Percentiles rank a stretch among this genome's conserved stretches.
phyloP scores from a whole-genome alignment of 1,284 basidiomycete species.

The Inonotus obliquus region DNA sequence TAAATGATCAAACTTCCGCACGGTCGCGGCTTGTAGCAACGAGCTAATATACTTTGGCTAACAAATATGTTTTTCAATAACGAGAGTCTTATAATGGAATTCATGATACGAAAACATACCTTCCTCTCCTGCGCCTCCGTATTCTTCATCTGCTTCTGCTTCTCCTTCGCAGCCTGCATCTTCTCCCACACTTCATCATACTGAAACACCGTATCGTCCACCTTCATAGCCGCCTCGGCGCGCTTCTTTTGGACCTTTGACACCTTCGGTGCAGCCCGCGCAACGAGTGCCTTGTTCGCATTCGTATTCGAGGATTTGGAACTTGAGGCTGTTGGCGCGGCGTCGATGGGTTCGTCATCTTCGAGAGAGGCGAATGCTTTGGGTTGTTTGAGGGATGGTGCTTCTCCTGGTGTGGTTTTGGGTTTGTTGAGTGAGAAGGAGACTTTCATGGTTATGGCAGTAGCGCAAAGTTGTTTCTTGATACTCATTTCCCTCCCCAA shows the following conservation, averaged over 20 bases:
- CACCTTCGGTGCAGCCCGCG: constrained; percentile 36
- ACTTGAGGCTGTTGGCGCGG: constrained; percentile 38
- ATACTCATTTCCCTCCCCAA: neutral
- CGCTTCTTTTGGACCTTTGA: constrained; percentile 60
- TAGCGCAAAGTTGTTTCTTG: neutral
- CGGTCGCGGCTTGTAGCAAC: constrained; percentile 80
- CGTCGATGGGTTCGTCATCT: constrained; percentile 57
- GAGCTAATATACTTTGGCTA: constrained; percentile 93
- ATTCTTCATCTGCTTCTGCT: constrained; percentile 72
- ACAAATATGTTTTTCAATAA: constrained; percentile 22
- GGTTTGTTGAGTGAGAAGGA: constrained; percentile 69
- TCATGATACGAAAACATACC: constrained; percentile 38
- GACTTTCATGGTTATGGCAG: constrained; percentile 56
- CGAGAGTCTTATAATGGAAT: constrained; percentile 6
- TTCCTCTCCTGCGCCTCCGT: constrained; percentile 69
- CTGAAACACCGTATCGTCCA: constrained; percentile 86
- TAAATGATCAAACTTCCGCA: constrained; percentile 85
- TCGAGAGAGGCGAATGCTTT: constrained; percentile 56
- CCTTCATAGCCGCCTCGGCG: constrained; percentile 70
- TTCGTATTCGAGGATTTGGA: constrained; percentile 35
- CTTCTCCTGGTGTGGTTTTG: constrained; percentile 40
- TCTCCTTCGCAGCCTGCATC: constrained; percentile 85
- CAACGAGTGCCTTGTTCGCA: constrained; percentile 15
- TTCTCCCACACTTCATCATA: constrained; percentile 97
- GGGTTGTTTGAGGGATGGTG: constrained; percentile 56